Base-by-base conservation (phyloP, 805 yeast genomes). In the Naumovozyma dairenensis region DNA sequence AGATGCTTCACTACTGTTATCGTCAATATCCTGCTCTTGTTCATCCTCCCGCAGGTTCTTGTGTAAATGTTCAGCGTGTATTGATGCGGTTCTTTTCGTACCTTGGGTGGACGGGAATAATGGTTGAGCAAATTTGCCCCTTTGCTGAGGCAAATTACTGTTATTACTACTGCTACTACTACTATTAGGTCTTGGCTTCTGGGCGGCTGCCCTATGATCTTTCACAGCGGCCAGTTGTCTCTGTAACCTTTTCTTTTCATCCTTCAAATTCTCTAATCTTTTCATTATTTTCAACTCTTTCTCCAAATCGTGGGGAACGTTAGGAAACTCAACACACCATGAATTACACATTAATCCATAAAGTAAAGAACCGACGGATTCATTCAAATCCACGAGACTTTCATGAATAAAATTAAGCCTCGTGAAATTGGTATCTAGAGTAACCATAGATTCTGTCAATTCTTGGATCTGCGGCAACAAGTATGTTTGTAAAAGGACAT, bases 261-360 rank as follows among this genome's bases (percentile, higher is more conserved):
- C 21, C 20, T 36, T 38, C n/a, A 56, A 28, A 6, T 33, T 21
- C 9, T 44, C 43, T 28, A 56, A 21, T 13, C 38, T 31, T 16
- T 47, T 45, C 16, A 48, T 32, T 8, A 40, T 31, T n/a, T 38
- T 36, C 25, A 53, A 22, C 29, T 56, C 57, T 12, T 42, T 46
- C n/a, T 42, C 45, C 2, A 50, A 40, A 35, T 53, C 51, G 25
- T 39, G 45, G 9, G 59, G 49, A 16, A 51, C 39, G 19, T 47
- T 45, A 15, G 63, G 59, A 46, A 82, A 82, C 48, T 81, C 86
- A 18, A 80, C 80, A 57, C 94, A 82, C 79, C 92, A 85, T 40
- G 93, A 87, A 48, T 86, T 84, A 56, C 84, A 75, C 51, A 80
- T 74, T 32, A 85, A 58, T 2, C 95, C 94, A 48, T 81, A 83